Conservation (phyloP, 2,329 filamentous ascomycete genomes). For the Botrytis tulipae region DNA sequence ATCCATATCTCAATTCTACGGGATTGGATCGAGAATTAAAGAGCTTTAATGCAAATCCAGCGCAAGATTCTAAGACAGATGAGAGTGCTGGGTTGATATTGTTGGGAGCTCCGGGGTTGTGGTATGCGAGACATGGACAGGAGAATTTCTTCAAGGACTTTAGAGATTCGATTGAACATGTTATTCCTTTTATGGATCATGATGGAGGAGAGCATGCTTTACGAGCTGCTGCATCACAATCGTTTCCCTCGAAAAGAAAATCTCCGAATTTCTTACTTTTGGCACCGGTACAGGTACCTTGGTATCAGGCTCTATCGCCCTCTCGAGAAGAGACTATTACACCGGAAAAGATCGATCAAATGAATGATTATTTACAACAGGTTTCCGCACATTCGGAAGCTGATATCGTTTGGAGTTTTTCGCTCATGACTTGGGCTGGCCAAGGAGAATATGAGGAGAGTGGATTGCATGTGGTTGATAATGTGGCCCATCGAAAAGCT, state of each 20-base stretch:
- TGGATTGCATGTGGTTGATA: constrained; percentile 49
- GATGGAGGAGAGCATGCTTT: constrained; percentile 30
- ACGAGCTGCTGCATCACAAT: constrained; percentile 25
- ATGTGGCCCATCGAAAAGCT: constrained; percentile 48
- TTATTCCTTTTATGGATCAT: constrained; percentile 43
- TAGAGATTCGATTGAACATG: constrained; percentile 45
- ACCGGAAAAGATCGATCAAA: constrained; percentile 48
- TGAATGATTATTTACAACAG: constrained; percentile 52
- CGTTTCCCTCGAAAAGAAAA: constrained; percentile 26
- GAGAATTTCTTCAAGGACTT: constrained; percentile 47
- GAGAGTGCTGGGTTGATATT: constrained; percentile 48
- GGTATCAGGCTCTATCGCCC: constrained; percentile 35
- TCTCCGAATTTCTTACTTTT: constrained; percentile 36
- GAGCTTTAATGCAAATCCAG: constrained; percentile 37
- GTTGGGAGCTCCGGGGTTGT: constrained; percentile 54
- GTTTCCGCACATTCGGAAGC: constrained; percentile 43
- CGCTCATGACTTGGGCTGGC: constrained; percentile 46
- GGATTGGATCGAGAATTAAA: constrained; percentile 44
- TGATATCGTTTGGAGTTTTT: constrained; percentile 51
- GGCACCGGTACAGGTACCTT: constrained; percentile 39
- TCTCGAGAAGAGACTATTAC: constrained; percentile 45
- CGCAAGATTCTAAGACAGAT: constrained; percentile 23
- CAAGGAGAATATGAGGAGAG: constrained; percentile 45
- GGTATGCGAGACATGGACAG: constrained; percentile 52
- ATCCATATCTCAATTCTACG: constrained; percentile 58